Conservation (phyloP, 2,329 filamentous ascomycete species). For the Lachnellula cervina region DNA sequence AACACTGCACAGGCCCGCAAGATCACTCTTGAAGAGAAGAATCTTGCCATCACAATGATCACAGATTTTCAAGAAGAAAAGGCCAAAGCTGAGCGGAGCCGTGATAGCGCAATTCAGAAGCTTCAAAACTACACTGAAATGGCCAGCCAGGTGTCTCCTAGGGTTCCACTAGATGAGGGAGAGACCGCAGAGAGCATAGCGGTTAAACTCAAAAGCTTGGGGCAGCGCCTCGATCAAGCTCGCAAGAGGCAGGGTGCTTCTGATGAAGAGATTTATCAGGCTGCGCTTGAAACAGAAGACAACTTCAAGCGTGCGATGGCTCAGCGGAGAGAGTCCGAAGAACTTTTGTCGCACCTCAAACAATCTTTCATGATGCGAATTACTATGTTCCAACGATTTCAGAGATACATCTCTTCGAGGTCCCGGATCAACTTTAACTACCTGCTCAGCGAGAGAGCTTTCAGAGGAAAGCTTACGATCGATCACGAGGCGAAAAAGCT, state of each 20-base stretch:
- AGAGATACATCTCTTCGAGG: slow-evolving; percentile 77
- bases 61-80: slow-evolving; percentile 45
- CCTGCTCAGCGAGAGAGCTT: slow-evolving; percentile 82
- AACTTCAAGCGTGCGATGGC: slow-evolving; percentile 39
- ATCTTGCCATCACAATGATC: slow-evolving; percentile 49
- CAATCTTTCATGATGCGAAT: slow-evolving; percentile 64
- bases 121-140: slow-evolving; percentile 51
- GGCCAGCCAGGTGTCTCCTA: slow-evolving; percentile 49
- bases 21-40: slow-evolving; percentile 56
- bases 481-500: slow-evolving; percentile 72
- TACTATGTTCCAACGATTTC: slow-evolving; percentile 74
- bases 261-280: slow-evolving; percentile 57
- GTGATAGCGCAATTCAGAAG: slow-evolving; percentile 40
- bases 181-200: slow-evolving; percentile 57
- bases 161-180: slow-evolving; percentile 58
- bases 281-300: slow-evolving; percentile 37
- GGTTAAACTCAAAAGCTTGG: slow-evolving; percentile 50
- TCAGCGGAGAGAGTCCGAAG: slow-evolving; percentile 41
- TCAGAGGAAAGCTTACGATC: slow-evolving; percentile 74
- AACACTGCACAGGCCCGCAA: slow-evolving; percentile 45
- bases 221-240: slow-evolving; percentile 53
- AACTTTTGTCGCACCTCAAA: slow-evolving; percentile 42
- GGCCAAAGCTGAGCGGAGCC: slow-evolving; percentile 41
- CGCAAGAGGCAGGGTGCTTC: slow-evolving; percentile 56
- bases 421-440: slow-evolving; percentile 84